These are phyloP conservation scores for Sicyos edulis DNA, from an alignment of 306 rosid species.

Conservation along the genomic window DNA sequence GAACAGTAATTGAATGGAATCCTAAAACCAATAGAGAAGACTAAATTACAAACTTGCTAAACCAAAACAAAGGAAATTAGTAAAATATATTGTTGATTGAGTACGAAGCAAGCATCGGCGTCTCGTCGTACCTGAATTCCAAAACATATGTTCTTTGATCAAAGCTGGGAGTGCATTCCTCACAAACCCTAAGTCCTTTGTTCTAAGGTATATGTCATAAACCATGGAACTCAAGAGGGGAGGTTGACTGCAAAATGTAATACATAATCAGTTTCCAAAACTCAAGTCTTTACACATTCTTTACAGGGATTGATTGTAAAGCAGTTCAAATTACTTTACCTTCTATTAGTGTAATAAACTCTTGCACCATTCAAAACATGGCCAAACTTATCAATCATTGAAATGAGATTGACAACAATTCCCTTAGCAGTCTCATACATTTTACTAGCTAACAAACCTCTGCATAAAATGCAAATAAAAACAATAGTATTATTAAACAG, in stretches of 20 bases:
- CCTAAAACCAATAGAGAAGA: slow-evolving; percentile 35
- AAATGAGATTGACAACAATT: slow-evolving; percentile 62
- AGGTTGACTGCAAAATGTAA: slow-evolving; percentile 72
- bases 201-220: slow-evolving; percentile 52
- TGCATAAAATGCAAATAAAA: slow-evolving; percentile 25
- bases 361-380: slow-evolving; percentile 86
- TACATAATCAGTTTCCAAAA: neutral
- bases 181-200: slow-evolving; percentile 55
- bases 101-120: neutral
- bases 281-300: neutral
- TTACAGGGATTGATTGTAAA: neutral
- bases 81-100: neutral
- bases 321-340: slow-evolving; percentile 31
- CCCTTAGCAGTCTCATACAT: slow-evolving; percentile 71
- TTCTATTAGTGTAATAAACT: slow-evolving; percentile 75
- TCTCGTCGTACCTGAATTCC: slow-evolving; percentile 71
- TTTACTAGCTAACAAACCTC: slow-evolving; percentile 77
- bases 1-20: slow-evolving; percentile 55
- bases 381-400: slow-evolving; percentile 59
- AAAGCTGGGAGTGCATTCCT: slow-evolving; percentile 72
- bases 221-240: slow-evolving; percentile 91
- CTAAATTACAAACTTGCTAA: neutral
- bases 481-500: neutral
- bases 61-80: neutral
- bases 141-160: slow-evolving; percentile 64